Percentiles rank a stretch among this genome's conserved stretches.
These are phyloP conservation scores for Oropetium thomaeum DNA, from an alignment of 176 grass and related monocot species.

Conservation along the genomic window DNA sequence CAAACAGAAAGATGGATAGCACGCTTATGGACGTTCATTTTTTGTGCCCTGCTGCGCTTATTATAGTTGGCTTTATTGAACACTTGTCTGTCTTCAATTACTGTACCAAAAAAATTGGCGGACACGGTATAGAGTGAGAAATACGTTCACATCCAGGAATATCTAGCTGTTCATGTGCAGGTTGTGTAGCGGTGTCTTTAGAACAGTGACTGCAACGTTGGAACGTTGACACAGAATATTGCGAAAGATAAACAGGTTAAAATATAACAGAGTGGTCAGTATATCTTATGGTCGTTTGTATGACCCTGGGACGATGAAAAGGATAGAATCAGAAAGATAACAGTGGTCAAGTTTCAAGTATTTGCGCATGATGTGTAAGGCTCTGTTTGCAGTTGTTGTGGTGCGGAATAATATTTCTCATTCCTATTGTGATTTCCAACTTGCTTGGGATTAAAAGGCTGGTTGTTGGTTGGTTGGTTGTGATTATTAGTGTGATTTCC, in stretches of 20 bases:
- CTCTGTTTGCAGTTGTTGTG: no score
- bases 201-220: constrained; percentile 13
- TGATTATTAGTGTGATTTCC: no score
- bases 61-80: neutral
- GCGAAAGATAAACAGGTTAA: neutral
- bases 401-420: no score
- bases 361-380: neutral
- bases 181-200: neutral
- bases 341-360: neutral
- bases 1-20: neutral
- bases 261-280: neutral
- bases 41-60: neutral
- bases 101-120: constrained; percentile 15
- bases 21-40: neutral
- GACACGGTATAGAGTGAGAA: neutral
- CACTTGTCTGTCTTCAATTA: neutral
- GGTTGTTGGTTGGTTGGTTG: no score
- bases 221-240: neutral
- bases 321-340: neutral
- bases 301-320: neutral
- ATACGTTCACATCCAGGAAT: neutral
- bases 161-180: neutral
- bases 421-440: no score
- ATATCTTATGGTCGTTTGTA: neutral
- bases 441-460: no score